These are phyloP conservation scores for Sarocladium kiliense DNA, from an alignment of 2,329 filamentous ascomycete genomes.

Conservation along the genomic window DNA sequence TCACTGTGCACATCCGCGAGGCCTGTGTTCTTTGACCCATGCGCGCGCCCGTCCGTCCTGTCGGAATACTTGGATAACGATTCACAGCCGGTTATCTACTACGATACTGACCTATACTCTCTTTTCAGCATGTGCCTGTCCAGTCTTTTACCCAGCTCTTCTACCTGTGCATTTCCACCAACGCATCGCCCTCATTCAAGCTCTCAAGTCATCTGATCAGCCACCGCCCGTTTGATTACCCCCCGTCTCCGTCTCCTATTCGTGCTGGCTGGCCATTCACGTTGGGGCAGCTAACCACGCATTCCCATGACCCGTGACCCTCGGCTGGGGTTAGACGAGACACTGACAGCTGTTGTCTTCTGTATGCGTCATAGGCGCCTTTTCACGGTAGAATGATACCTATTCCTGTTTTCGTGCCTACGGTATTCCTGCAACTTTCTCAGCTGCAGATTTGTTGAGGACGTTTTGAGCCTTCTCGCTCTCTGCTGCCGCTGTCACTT, in stretches of 20 bases:
- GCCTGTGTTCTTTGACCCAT: not conserved
- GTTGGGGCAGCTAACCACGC: slow-evolving; percentile 1
- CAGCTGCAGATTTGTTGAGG: not conserved
- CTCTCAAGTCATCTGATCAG: slow-evolving; percentile 8
- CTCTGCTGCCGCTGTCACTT: not conserved
- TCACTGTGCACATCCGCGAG: not conserved
- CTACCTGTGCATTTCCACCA: too few relatives aligned
- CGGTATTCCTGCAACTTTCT: not conserved
- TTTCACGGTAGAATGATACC: not conserved
- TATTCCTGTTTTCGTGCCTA: not conserved
- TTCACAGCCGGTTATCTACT: too few relatives aligned
- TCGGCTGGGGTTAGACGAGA: slow-evolving; percentile 4
- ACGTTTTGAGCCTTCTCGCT: not conserved
- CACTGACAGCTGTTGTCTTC: not conserved
- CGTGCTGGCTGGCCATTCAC: slow-evolving; percentile 4
- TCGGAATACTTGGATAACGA: too few relatives aligned
- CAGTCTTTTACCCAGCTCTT: too few relatives aligned
- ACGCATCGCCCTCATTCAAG: too few relatives aligned
- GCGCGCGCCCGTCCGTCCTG: not conserved
- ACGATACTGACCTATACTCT: too few relatives aligned
- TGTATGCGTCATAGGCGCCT: slow-evolving; percentile 1
- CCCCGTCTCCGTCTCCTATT: not conserved
- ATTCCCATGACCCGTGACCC: slow-evolving; percentile 4
- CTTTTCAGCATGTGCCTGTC: too few relatives aligned
- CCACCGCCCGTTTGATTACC: not conserved